Conservation (phyloP, 305 asterid species). For the Solanum hybrid region DNA sequence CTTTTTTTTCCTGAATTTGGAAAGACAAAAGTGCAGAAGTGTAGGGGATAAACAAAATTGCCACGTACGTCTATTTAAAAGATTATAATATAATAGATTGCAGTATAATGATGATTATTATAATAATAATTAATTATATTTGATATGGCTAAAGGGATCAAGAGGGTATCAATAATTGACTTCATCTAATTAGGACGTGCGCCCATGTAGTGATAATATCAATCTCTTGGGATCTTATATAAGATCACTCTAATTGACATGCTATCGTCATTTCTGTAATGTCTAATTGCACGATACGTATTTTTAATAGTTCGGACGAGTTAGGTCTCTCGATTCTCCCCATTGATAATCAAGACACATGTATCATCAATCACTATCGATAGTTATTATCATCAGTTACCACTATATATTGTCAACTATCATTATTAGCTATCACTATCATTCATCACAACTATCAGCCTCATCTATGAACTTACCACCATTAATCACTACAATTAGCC, state of each 20-base stretch:
- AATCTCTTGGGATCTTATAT: background rate
- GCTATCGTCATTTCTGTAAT: background rate
- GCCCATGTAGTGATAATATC: background rate
- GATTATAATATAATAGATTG: background rate
- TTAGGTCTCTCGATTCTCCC: background rate
- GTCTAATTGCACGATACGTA: background rate
- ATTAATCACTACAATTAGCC: background rate
- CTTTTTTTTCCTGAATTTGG: background rate
- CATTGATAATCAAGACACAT: background rate
- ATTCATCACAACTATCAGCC: background rate
- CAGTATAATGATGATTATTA: background rate
- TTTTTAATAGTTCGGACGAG: background rate
- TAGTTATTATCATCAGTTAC: background rate
- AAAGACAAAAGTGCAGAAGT: background rate
- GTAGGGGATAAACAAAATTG: background rate
- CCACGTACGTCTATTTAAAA: background rate
- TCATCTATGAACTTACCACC: background rate
- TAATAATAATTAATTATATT: background rate
- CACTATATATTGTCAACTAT: background rate
- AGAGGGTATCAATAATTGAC: background rate
- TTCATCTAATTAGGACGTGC: conserved; percentile 1
- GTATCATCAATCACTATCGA: background rate
- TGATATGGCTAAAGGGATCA: background rate
- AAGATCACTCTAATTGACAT: background rate
- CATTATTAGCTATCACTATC: background rate